Percentiles rank a stretch among this genome's conserved stretches.
These are phyloP conservation scores for Thermoascus crustaceus DNA, from an alignment of 2,329 filamentous ascomycete genomes.

Conservation along the genomic window DNA sequence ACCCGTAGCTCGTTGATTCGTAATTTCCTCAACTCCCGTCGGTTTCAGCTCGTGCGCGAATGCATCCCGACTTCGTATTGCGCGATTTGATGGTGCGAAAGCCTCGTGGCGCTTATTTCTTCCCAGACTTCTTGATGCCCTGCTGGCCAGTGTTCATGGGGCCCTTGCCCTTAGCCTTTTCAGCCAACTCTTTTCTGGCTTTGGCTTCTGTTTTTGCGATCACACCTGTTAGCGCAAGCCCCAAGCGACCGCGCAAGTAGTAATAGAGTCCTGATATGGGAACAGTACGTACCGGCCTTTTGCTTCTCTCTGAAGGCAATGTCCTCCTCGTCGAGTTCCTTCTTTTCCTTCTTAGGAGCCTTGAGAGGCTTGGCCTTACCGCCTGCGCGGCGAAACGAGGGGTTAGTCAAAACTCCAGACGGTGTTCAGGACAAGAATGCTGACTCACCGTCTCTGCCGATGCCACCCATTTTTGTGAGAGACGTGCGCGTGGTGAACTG, in stretches of 20 bases:
- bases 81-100: too few species aligned
- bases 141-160: slow-evolving; percentile 75
- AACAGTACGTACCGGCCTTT: slow-evolving; percentile 59
- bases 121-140: slow-evolving; percentile 97
- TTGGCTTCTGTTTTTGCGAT: slow-evolving; percentile 59
- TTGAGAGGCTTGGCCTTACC: slow-evolving; percentile 82
- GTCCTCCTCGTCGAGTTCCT: slow-evolving; percentile 82
- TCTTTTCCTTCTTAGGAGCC: slow-evolving; percentile 74
- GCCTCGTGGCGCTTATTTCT: slow-evolving; percentile 60
- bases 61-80: background rate
- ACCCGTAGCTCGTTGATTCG: slow-evolving; percentile 15
- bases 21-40: slow-evolving; percentile 1
- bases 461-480: slow-evolving; percentile 52
- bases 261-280: background rate
- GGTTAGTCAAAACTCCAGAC: slow-evolving; percentile 4
- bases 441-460: slow-evolving; percentile 55
- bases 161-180: slow-evolving; percentile 77
- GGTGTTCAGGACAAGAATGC: slow-evolving; percentile 1
- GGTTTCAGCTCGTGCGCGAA: background rate
- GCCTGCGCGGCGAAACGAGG: slow-evolving; percentile 42
- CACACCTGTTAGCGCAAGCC: slow-evolving; percentile 4
- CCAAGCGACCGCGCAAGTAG: background rate
- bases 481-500: background rate
- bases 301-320: slow-evolving; percentile 76
- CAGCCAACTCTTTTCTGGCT: slow-evolving; percentile 74